Conservation (phyloP, 23 red algal genomes). For the Pyropia yezoensis region DNA sequence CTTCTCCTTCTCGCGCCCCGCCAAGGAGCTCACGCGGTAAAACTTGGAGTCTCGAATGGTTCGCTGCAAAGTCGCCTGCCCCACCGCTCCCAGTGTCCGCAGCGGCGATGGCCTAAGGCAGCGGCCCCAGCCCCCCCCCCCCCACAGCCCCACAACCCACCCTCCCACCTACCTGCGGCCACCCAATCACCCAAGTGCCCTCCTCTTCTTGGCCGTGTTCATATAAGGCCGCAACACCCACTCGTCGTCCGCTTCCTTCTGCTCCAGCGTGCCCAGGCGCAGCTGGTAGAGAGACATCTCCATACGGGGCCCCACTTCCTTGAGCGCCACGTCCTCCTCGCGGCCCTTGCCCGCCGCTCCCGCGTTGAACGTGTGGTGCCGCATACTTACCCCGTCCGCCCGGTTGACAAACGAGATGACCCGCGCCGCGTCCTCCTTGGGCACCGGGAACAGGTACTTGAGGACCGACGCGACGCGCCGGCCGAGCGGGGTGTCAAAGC, state of each 20-base stretch:
- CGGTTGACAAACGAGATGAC: constrained; percentile 82
- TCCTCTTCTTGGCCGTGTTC: constrained; percentile 69
- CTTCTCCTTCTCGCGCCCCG: constrained; percentile 65
- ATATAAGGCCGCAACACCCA: constrained; percentile 85
- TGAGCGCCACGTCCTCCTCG: constrained; percentile 46
- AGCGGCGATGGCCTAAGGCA: too few species aligned
- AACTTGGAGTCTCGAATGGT: constrained; percentile 86
- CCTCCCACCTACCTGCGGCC: too few species aligned
- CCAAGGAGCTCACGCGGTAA: constrained; percentile 73
- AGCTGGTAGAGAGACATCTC: constrained; percentile 90
- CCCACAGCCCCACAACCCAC: too few species aligned
- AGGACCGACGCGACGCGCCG: constrained; percentile 56
- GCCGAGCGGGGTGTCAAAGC: constrained; percentile 58
- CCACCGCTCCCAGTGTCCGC: constrained; percentile 41
- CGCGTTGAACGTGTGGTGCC: constrained; percentile 60
- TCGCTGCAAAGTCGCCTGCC: constrained; percentile 74
- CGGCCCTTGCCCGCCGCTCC: background rate
- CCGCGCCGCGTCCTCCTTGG: constrained; percentile 55
- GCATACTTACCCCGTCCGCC: constrained; percentile 55
- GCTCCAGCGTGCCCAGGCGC: constrained; percentile 80
- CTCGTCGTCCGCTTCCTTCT: constrained; percentile 88
- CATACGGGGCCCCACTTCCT: constrained; percentile 89
- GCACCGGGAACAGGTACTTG: constrained; percentile 74
- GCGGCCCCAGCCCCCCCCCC: too few species aligned
- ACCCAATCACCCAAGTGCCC: constrained; percentile 30